These are phyloP conservation scores for carrot (Daucus carota) DNA, from an alignment of 129 eudicot genomes.

Conservation along the genomic window DNA sequence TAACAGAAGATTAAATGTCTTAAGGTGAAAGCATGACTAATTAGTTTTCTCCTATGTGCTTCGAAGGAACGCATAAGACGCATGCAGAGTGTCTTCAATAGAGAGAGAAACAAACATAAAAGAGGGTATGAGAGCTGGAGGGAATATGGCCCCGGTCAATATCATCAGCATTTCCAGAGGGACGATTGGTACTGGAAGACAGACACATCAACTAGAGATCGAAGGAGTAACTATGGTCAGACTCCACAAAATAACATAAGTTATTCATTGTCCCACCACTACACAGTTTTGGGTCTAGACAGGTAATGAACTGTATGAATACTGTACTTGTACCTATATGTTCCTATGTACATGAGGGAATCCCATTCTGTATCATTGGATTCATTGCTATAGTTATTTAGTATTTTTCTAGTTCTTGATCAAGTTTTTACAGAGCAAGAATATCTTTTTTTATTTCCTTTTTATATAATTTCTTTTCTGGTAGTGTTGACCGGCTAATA, in stretches of 20 bases:
- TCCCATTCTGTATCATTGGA: not conserved
- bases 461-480: not conserved
- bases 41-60: not conserved
- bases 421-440: not conserved
- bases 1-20: not conserved
- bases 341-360: not conserved
- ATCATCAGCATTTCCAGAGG: slow-evolving; percentile 85
- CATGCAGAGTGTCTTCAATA: slow-evolving; percentile 89
- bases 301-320: slow-evolving; percentile 32
- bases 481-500: not conserved
- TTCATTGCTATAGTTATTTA: not conserved
- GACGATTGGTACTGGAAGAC: slow-evolving; percentile 96
- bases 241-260: slow-evolving; percentile 33
- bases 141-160: slow-evolving; percentile 46
- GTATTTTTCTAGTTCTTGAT: not conserved
- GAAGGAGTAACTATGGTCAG: slow-evolving; percentile 34
- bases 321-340: not conserved
- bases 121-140: slow-evolving; percentile 75
- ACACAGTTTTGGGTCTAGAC: slow-evolving; percentile 86
- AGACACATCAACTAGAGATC: slow-evolving; percentile 47
- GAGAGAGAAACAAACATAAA: slow-evolving; percentile 65
- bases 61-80: slow-evolving; percentile 79
- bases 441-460: not conserved
- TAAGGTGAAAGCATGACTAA: not conserved
- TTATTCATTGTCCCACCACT: slow-evolving; percentile 71